phyloP scores from a whole-genome alignment of 805 yeast genomes.

The Teunomyces pallodes region DNA sequence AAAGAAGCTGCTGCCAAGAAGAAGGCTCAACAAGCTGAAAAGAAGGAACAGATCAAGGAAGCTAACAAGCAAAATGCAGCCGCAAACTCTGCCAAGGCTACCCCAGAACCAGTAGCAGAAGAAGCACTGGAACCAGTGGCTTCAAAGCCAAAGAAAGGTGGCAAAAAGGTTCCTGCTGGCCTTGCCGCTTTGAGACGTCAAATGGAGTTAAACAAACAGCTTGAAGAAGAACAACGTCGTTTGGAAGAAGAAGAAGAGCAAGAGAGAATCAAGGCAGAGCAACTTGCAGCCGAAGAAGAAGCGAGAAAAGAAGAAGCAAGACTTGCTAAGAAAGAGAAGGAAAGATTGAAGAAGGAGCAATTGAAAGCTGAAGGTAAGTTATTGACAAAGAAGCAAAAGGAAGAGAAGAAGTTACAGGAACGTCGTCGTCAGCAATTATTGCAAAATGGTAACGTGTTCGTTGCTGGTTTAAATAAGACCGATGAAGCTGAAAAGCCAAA shows the following conservation, averaged over 20 bases:
- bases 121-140: slow-evolving; percentile 26
- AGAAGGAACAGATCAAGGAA: slow-evolving; percentile 55
- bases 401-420: slow-evolving; percentile 81
- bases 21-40: slow-evolving; percentile 65
- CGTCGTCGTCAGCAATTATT: slow-evolving; percentile 85
- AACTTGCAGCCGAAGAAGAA: slow-evolving; percentile 57
- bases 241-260: slow-evolving; percentile 67
- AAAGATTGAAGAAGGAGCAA: slow-evolving; percentile 81
- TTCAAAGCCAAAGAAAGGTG: slow-evolving; percentile 46
- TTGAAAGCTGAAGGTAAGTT: slow-evolving; percentile 95
- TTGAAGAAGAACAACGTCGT: slow-evolving; percentile 78
- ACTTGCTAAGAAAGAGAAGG: slow-evolving; percentile 78
- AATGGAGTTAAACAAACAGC: slow-evolving; percentile 81
- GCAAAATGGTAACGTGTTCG: slow-evolving; percentile 66
- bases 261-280: slow-evolving; percentile 50
- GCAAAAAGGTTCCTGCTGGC: slow-evolving; percentile 85
- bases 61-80: slow-evolving; percentile 45
- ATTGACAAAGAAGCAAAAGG: slow-evolving; percentile 91
- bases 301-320: slow-evolving; percentile 57
- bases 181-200: slow-evolving; percentile 89
- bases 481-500: slow-evolving; percentile 47
- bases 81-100: slow-evolving; percentile 27
- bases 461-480: slow-evolving; percentile 63
- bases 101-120: slow-evolving; percentile 36
- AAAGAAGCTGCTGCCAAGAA: slow-evolving; percentile 85